Evolutionary conservation across 2,329 filamentous ascomycete genomes (phyloP).

Genomic region (Metarhizium sp.): DNA sequence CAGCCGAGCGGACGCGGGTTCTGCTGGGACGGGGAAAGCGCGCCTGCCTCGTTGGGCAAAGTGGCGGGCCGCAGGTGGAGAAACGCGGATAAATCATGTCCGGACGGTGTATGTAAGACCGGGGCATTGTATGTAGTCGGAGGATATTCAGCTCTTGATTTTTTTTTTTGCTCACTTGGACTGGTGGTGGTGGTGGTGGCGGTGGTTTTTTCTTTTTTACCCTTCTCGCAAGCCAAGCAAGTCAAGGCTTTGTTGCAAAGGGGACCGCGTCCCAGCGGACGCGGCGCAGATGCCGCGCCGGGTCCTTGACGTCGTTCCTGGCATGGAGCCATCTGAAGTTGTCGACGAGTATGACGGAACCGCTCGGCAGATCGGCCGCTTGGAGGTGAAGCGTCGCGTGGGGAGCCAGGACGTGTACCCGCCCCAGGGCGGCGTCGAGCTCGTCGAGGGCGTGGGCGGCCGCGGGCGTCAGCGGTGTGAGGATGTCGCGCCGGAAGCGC

Average conservation of each 20-base stretch:
- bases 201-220: too few species aligned
- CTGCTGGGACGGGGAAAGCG: too few species aligned
- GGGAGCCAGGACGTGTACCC: rapidly evolving
- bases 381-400: conserved; percentile 16
- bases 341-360: conserved; percentile 22
- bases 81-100: too few species aligned
- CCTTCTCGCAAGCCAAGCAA: too few species aligned
- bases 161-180: too few species aligned
- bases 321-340: conserved; percentile 26
- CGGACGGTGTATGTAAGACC: too few species aligned
- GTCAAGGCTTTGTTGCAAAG: not conserved
- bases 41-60: too few species aligned
- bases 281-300: conserved; percentile 23
- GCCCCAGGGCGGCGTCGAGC: conserved; percentile 12
- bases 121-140: too few species aligned
- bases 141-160: too few species aligned
- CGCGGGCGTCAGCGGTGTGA: conserved; percentile 15
- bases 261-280: conserved; percentile 13
- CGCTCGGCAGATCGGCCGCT: conserved; percentile 16
- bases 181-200: too few species aligned
- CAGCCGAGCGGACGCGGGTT: too few species aligned
- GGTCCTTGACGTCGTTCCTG: conserved; percentile 21
- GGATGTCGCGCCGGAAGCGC: conserved; percentile 22
- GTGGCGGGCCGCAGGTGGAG: too few species aligned
- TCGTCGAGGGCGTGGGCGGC: conserved; percentile 15